phyloP scores from a whole-genome alignment of 2,329 filamentous ascomycete genomes.

The Bipolaris oryzae region DNA sequence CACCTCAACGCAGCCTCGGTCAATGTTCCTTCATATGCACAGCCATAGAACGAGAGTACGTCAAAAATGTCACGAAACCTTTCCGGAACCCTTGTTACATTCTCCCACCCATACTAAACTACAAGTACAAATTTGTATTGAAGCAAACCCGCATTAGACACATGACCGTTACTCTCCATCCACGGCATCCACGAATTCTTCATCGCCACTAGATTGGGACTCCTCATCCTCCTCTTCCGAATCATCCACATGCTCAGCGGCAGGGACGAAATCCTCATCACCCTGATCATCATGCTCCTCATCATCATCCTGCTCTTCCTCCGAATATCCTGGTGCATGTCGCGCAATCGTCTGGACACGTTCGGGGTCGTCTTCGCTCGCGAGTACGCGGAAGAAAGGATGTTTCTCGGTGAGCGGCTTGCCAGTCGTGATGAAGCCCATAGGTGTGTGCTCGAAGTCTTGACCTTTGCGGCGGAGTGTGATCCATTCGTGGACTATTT shows the following conservation, averaged over 20 bases:
- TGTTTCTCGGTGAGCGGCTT: conserved; percentile 57
- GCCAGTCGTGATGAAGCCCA: conserved; percentile 63
- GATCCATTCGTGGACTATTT: conserved; percentile 61
- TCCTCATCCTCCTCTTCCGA: conserved; percentile 19
- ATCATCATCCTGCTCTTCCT: conserved; percentile 9
- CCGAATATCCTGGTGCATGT: conserved; percentile 7
- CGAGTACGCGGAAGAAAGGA: conserved; percentile 56
- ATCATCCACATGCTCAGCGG: conserved; percentile 20
- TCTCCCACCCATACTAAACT: no score
- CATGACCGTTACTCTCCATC: background rate
- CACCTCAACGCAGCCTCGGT: no score
- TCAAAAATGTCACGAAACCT: no score
- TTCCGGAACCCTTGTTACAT: no score
- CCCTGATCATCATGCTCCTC: conserved; percentile 18
- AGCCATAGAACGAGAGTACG: no score
- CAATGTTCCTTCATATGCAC: no score
- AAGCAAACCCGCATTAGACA: background rate
- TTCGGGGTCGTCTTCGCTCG: conserved; percentile 8
- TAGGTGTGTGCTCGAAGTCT: conserved; percentile 64
- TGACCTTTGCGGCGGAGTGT: conserved; percentile 60
- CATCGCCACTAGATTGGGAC: conserved; percentile 10
- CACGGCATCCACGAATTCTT: conserved; percentile 8
- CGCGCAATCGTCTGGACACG: conserved; percentile 20
- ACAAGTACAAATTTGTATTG: background rate
- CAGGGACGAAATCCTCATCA: conserved; percentile 22